phyloP scores from a whole-genome alignment of 805 yeast species.

The Candida verbasci region DNA sequence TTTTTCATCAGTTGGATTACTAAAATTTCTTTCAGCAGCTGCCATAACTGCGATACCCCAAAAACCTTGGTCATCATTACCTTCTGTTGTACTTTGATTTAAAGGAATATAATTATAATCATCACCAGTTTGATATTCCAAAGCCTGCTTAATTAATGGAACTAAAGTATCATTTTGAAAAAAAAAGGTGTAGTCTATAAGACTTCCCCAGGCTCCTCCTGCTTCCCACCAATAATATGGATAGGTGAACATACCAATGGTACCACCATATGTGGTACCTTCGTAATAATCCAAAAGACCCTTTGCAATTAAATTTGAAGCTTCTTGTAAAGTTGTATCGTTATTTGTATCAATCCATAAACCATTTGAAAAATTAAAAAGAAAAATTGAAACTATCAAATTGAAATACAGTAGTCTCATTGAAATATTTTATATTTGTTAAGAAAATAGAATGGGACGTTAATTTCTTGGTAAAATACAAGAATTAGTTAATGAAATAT shows the following conservation, averaged over 20 bases:
- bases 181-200: conserved; percentile 73
- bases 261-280: conserved; percentile 64
- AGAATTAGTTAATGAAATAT: no score
- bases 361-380: conserved; percentile 10
- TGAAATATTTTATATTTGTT: no score
- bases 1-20: conserved; percentile 41
- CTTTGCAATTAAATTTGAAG: conserved; percentile 54
- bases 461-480: no score
- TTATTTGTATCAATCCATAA: conserved; percentile 35
- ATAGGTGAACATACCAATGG: conserved; percentile 78
- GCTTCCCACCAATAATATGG: conserved; percentile 99
- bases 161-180: conserved; percentile 69
- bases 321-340: conserved; percentile 45
- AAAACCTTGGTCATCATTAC: conserved; percentile 96
- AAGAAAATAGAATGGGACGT: no score
- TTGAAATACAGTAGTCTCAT: conserved; percentile 2
- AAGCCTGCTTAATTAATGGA: conserved; percentile 52
- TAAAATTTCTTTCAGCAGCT: conserved; percentile 86
- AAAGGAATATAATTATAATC: conserved; percentile 78
- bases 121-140: conserved; percentile 63
- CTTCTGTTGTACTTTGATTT: conserved; percentile 88
- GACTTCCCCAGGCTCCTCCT: conserved; percentile 90
- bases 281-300: conserved; percentile 83
- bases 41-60: conserved; percentile 94
- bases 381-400: not conserved